Evolutionary conservation across 305 asterid genomes (phyloP).

Genomic region (Fraxinus baroniana): DNA sequence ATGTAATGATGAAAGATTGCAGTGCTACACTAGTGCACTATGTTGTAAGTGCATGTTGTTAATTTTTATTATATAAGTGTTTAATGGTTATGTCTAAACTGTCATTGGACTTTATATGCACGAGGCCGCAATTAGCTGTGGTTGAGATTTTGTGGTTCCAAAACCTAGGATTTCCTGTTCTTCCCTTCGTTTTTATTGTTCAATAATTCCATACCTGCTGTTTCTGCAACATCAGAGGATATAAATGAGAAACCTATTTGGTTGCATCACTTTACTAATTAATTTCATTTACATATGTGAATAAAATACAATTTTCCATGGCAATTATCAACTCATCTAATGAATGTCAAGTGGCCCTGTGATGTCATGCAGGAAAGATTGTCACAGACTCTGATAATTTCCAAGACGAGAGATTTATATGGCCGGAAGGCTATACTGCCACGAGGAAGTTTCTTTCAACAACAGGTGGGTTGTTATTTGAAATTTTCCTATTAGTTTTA

Average conservation of each 20-base stretch:
- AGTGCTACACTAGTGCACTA: slow-evolving; percentile 4
- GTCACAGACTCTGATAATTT: slow-evolving; percentile 62
- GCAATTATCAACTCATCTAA: slow-evolving; percentile 27
- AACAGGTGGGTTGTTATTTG: slow-evolving; percentile 47
- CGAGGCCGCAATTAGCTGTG: slow-evolving; percentile 9
- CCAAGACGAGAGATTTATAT: slow-evolving; percentile 69
- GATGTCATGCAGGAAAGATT: slow-evolving; percentile 64
- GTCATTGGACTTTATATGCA: background rate
- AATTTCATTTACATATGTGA: slow-evolving; percentile 17
- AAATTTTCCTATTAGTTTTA: slow-evolving; percentile 6
- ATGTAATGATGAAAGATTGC: slow-evolving; percentile 10
- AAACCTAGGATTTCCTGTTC: background rate
- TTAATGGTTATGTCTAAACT: slow-evolving; percentile 9
- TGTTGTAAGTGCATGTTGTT: background rate
- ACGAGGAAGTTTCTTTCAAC: slow-evolving; percentile 68
- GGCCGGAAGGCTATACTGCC: slow-evolving; percentile 93
- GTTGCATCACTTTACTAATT: slow-evolving; percentile 17
- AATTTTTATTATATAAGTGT: slow-evolving; percentile 12
- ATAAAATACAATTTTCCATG: slow-evolving; percentile 3
- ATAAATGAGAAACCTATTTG: background rate
- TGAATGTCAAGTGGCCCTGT: slow-evolving; percentile 25
- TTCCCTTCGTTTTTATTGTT: background rate
- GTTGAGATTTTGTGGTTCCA: slow-evolving; percentile 8
- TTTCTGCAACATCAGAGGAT: background rate
- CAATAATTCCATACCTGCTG: background rate